These are phyloP conservation scores for Fusarium paranaense DNA, from an alignment of 2,329 filamentous ascomycete species.

Conservation along the genomic window DNA sequence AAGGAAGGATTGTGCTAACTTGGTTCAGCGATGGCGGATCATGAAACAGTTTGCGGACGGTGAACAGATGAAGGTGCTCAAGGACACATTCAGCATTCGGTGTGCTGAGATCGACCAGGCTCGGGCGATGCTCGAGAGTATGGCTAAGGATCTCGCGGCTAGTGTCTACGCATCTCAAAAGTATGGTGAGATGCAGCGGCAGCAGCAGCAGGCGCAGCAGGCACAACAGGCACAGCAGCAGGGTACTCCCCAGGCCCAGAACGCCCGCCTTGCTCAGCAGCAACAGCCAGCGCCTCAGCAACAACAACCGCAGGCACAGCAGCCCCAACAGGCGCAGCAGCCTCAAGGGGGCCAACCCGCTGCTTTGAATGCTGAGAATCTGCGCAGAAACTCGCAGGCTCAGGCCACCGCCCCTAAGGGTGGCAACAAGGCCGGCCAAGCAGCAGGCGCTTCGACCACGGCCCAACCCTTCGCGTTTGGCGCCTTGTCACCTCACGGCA, in stretches of 20 bases:
- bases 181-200: background rate
- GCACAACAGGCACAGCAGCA: conserved; percentile 39
- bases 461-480: conserved; percentile 67
- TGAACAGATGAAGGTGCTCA: conserved; percentile 58
- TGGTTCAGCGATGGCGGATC: conserved; percentile 62
- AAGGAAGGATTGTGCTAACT: conserved; percentile 47
- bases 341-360: conserved; percentile 39
- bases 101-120: conserved; percentile 63
- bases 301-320: conserved; percentile 45
- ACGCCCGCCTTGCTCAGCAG: conserved; percentile 48
- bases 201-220: conserved; percentile 7
- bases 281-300: conserved; percentile 48
- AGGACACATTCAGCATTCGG: conserved; percentile 64
- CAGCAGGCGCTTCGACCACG: conserved; percentile 68
- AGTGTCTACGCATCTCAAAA: conserved; percentile 44
- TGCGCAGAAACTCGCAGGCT: conserved; percentile 64
- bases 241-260: conserved; percentile 43
- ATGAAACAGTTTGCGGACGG: conserved; percentile 65
- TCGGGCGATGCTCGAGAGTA: conserved; percentile 61
- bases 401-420: conserved; percentile 55
- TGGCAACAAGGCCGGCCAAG: conserved; percentile 59
- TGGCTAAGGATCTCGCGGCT: conserved; percentile 60
- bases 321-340: conserved; percentile 37
- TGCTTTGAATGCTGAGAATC: conserved; percentile 59
- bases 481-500: conserved; percentile 68